Evolutionary conservation across 345 rosid genomes (phyloP).

Genomic region (Rhizophora apiculata): DNA sequence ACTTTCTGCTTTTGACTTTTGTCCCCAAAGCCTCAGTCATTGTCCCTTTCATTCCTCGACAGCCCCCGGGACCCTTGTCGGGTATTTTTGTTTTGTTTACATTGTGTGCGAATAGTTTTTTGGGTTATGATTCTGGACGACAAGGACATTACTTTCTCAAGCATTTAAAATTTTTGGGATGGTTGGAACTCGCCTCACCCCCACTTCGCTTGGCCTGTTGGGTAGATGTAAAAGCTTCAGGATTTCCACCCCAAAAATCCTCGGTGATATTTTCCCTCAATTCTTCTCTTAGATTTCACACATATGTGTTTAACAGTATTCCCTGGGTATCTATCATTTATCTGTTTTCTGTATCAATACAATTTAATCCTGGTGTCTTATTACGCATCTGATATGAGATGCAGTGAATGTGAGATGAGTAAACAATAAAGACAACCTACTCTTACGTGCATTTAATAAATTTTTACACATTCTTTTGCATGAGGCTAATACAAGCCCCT

Average conservation of each 20-base stretch:
- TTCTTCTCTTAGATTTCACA: not conserved
- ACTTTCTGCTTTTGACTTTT: conserved; percentile 46
- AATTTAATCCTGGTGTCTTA: conserved; percentile 21
- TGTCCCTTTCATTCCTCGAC: conserved; percentile 62
- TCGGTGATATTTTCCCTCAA: conserved; percentile 16
- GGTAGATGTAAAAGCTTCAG: conserved; percentile 42
- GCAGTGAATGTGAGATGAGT: too few relatives aligned
- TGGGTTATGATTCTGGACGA: conserved; percentile 20
- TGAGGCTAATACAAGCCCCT: too few relatives aligned
- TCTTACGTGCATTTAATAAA: too few relatives aligned
- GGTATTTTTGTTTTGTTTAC: conserved; percentile 25
- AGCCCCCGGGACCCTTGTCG: conserved; percentile 62
- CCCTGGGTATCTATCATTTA: conserved; percentile 7
- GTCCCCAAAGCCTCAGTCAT: conserved; percentile 52
- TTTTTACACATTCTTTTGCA: too few relatives aligned
- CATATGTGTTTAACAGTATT: conserved; percentile 12
- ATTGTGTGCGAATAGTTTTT: conserved; percentile 22
- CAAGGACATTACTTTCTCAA: conserved; percentile 25
- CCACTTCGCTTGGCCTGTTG: conserved; percentile 40
- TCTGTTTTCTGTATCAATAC: conserved; percentile 2
- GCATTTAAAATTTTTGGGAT: conserved; percentile 22
- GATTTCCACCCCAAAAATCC: conserved; percentile 40
- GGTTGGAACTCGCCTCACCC: conserved; percentile 23
- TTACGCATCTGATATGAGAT: conserved; percentile 6
- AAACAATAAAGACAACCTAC: not conserved